A percentile compares a stretch with the other conserved stretches of the same genome.
Conservation (phyloP, 139 green algal species). For the Coccomyxa sp. region DNA sequence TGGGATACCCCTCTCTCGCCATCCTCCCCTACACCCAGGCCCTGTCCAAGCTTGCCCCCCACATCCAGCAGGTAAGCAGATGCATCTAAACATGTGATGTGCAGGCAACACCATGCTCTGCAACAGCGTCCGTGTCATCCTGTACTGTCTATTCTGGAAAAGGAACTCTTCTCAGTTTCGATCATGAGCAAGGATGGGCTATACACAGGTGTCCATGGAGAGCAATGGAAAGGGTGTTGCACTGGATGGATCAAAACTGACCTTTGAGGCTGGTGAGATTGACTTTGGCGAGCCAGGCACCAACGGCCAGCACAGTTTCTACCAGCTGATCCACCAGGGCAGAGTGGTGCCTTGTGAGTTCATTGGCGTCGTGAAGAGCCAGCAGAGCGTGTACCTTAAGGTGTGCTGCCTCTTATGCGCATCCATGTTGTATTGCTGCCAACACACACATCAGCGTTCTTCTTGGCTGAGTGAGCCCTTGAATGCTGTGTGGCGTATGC, state of each 20-base stretch:
- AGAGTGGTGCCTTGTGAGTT: slow-evolving; percentile 98
- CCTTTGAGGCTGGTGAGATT: slow-evolving; percentile 87
- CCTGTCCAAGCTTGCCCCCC: slow-evolving; percentile 91
- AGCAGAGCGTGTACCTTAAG: slow-evolving; percentile 88
- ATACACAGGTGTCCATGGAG: slow-evolving; percentile 92
- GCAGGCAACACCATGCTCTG: too few relatives aligned
- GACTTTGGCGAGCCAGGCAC: slow-evolving; percentile 99
- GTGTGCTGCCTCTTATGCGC: slow-evolving; percentile 6
- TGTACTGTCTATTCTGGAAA: too few relatives aligned
- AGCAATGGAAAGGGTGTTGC: slow-evolving; percentile 97
- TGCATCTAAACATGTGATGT: background rate
- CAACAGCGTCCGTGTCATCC: too few relatives aligned
- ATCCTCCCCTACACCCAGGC: slow-evolving; percentile 99
- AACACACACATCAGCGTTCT: background rate
- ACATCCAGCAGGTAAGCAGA: slow-evolving; percentile 85
- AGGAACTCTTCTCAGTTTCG: too few relatives aligned
- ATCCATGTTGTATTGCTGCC: background rate
- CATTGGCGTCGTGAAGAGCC: slow-evolving; percentile 91
- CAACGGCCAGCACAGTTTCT: slow-evolving; percentile 99
- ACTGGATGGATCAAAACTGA: slow-evolving; percentile 80
- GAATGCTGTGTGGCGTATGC: slow-evolving; percentile 21
- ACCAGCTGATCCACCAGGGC: slow-evolving; percentile 97
- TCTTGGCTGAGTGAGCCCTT: background rate
- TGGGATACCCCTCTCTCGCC: slow-evolving; percentile 81
- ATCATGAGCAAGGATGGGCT: too few relatives aligned